Percentiles rank a stretch among this genome's conserved stretches.
phyloP scores from a whole-genome alignment of 345 rosid species.

The Hibiscus tridactylites region DNA sequence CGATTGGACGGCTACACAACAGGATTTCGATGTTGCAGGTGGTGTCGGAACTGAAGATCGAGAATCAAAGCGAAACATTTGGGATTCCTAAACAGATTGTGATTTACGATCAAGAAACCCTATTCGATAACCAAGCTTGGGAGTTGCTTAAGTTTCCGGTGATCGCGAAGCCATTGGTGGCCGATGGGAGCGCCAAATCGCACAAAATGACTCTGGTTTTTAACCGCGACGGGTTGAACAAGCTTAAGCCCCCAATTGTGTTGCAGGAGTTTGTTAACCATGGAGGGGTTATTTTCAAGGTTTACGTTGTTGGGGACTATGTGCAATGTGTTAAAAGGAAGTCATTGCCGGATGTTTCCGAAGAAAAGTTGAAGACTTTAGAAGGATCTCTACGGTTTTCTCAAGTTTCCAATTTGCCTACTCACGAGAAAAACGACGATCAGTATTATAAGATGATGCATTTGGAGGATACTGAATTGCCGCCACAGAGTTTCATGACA shows the following conservation, averaged over 20 bases:
- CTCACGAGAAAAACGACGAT: slow-evolving; percentile 23
- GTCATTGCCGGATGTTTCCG: slow-evolving; percentile 49
- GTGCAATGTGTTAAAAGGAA: slow-evolving; percentile 53
- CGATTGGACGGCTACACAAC: slow-evolving; percentile 47
- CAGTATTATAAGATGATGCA: slow-evolving; percentile 27
- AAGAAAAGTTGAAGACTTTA: slow-evolving; percentile 33
- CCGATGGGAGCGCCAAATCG: slow-evolving; percentile 47
- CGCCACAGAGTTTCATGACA: slow-evolving; percentile 32
- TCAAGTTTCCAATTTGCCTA: slow-evolving; percentile 44
- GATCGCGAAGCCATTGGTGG: slow-evolving; percentile 56
- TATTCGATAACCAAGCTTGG: slow-evolving; percentile 28
- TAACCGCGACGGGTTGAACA: slow-evolving; percentile 40
- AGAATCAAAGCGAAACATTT: slow-evolving; percentile 24
- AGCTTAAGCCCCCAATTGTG: slow-evolving; percentile 46
- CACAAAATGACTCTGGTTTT: slow-evolving; percentile 53
- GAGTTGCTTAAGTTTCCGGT: slow-evolving; percentile 45
- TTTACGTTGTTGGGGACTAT: slow-evolving; percentile 46
- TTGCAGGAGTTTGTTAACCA: slow-evolving; percentile 64
- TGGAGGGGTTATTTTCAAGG: slow-evolving; percentile 61
- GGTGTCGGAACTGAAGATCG: slow-evolving; percentile 35
- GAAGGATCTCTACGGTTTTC: slow-evolving; percentile 45
- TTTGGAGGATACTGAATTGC: slow-evolving; percentile 37
- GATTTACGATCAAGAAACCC: slow-evolving; percentile 38
- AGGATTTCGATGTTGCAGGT: slow-evolving; percentile 56
- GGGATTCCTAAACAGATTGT: slow-evolving; percentile 60